Conservation (phyloP, 495 filamentous ascomycete genomes). For the Xylaria sp. region DNA sequence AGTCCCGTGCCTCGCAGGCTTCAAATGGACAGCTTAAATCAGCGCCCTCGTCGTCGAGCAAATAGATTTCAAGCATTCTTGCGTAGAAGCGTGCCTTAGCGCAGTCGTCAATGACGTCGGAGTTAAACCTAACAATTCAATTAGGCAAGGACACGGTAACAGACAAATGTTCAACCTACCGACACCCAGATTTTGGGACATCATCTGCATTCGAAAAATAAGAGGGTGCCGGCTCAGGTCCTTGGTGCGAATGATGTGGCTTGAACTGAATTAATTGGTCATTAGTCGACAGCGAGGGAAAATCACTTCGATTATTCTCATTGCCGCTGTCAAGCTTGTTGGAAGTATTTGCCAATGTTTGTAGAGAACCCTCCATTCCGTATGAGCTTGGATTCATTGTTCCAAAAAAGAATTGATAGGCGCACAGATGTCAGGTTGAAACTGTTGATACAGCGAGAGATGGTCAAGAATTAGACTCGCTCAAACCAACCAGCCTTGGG, state of each 20-base stretch:
- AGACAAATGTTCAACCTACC: constrained; percentile 2
- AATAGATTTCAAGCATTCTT: constrained; percentile 26
- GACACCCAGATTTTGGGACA: not conserved
- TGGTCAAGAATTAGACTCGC: not conserved
- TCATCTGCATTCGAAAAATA: not conserved
- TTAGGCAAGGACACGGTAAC: not conserved
- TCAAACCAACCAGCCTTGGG: not conserved
- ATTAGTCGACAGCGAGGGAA: not conserved
- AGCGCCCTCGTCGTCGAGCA: not conserved
- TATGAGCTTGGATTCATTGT: not conserved
- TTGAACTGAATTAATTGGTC: not conserved
- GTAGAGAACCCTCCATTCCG: not conserved
- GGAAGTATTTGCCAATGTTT: not conserved
- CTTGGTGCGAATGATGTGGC: not conserved
- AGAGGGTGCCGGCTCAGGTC: not conserved
- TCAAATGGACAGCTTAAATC: constrained; percentile 25
- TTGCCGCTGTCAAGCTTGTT: not conserved
- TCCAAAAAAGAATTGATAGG: not conserved
- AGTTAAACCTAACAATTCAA: constrained; percentile 1
- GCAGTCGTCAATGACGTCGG: constrained; percentile 29
- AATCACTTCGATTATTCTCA: not conserved
- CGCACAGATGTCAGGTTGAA: not conserved
- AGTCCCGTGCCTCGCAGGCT: constrained; percentile 24
- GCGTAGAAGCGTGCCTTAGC: constrained; percentile 28
- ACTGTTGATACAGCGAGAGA: not conserved